Evolutionary conservation across 2,329 filamentous ascomycete species (phyloP).

Genomic region (Arthrobotrys musiformis): DNA sequence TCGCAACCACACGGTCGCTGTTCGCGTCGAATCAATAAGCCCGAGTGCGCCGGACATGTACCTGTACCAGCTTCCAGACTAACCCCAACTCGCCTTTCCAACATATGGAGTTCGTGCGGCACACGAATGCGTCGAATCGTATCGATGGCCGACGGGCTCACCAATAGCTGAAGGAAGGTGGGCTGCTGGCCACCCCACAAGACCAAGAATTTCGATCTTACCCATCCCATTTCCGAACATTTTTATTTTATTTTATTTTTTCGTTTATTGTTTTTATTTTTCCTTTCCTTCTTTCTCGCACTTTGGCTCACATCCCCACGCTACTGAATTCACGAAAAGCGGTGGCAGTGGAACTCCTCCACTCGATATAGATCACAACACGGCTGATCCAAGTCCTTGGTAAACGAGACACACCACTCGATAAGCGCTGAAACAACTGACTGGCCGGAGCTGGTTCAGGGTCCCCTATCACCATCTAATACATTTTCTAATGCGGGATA

Average conservation of each 20-base stretch:
- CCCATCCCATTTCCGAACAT: neutral
- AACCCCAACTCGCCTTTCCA: conserved; percentile 17
- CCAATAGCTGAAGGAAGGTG: conserved; percentile 44
- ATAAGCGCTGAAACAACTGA: conserved; percentile 46
- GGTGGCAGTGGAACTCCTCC: conserved; percentile 55
- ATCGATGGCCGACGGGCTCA: conserved; percentile 16
- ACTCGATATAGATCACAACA: conserved; percentile 30
- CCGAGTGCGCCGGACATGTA: conserved; percentile 4
- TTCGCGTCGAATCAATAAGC: conserved; percentile 24
- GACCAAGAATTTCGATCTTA: conserved; percentile 16
- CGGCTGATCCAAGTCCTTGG: conserved; percentile 50
- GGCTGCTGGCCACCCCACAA: conserved; percentile 38
- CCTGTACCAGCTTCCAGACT: neutral
- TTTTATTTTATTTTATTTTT: too few relatives aligned
- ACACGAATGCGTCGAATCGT: conserved; percentile 34
- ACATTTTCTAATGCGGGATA: conserved; percentile 22
- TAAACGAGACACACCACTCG: conserved; percentile 51
- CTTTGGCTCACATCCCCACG: conserved; percentile 9
- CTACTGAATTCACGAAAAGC: conserved; percentile 6
- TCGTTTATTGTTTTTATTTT: too few relatives aligned
- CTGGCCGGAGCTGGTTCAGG: conserved; percentile 41
- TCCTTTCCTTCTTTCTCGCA: neutral
- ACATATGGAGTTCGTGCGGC: conserved; percentile 46
- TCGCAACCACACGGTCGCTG: conserved; percentile 19
- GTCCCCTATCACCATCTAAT: conserved; percentile 10